A percentile compares a stretch with the other conserved stretches of the same genome.
Conservation (phyloP, 345 rosid species). For the Arabidopsis arenosa region DNA sequence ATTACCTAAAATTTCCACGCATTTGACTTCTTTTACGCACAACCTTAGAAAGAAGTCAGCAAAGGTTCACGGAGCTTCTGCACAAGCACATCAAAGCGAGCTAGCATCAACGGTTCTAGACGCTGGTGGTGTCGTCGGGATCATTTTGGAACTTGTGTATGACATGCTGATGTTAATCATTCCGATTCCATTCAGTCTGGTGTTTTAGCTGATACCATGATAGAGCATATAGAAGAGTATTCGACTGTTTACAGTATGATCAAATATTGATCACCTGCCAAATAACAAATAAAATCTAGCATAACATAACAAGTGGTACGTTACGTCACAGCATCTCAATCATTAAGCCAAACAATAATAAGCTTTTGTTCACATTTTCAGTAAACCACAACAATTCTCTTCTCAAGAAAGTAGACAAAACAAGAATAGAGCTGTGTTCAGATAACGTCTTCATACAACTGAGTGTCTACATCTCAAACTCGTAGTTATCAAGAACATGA, state of each 20-base stretch:
- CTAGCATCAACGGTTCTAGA: constrained; percentile 32
- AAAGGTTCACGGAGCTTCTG: constrained; percentile 43
- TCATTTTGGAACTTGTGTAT: constrained; percentile 53
- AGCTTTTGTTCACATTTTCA: background rate
- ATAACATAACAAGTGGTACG: background rate
- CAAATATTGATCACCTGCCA: constrained; percentile 9
- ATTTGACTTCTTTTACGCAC: constrained; percentile 73
- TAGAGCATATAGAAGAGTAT: background rate
- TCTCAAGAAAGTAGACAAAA: constrained; percentile 24
- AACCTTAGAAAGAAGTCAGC: constrained; percentile 43
- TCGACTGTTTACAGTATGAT: background rate
- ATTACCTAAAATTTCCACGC: constrained; percentile 73
- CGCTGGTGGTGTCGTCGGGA: constrained; percentile 48
- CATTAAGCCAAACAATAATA: background rate
- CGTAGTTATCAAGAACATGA: background rate
- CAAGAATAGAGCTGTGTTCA: constrained; percentile 12
- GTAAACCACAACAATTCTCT: constrained; percentile 13
- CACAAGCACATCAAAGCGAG: constrained; percentile 42
- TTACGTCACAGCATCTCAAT: background rate
- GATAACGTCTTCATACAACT: background rate
- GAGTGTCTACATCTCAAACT: constrained; percentile 14
- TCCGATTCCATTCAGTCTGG: background rate
- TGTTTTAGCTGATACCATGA: constrained; percentile 35
- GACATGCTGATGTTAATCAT: constrained; percentile 45
- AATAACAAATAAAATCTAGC: constrained; percentile 23